Evolutionary conservation across 2,329 filamentous ascomycete genomes (phyloP), one percentile per base, ranked within the genome.

Genomic region (Trichoderma hamatum): DNA sequence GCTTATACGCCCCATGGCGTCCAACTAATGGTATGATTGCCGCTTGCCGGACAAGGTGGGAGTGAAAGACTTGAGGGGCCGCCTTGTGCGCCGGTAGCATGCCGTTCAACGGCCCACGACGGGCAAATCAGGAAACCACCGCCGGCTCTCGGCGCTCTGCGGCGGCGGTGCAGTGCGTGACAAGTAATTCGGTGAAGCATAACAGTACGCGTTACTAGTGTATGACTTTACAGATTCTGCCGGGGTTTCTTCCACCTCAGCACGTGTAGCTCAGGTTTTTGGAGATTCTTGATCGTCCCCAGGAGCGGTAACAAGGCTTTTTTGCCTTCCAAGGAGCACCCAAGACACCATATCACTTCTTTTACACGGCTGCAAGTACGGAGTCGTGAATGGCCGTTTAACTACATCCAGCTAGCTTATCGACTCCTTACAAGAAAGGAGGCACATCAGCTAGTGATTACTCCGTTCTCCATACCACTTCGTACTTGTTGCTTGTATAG

Each of bases 91-190:
- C 28, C 43, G n/a, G 26, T 51, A 43, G 19, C 39, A 51, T 51
- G 59, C 59, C 59, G 39, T 46, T 36, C 13, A 43, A 34, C 19
- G 21, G n/a, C 16, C 36, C 51, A 46, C 51, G 34, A 34, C 51
- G 10, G 52, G 52, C 63, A 46, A 56, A 58, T 49, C 5, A 34
- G 52, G 63, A 58, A 66, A 66, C 26, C n/a, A 46, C 36, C 28
- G 52, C 52, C 63, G 63, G 63, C 63, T 49, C 36, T 66, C 63
- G 63, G 52, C 36, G 63, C 36, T 49, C 19, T 16, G 58, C 51
- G 52, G 36, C 51, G 63, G 49, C 34, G 28, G 26, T 7, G 24
- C 26, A 30, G 34, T 32, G 19, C 19, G 39, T 65, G 19, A 19
- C 30, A 49, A 24, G 32, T 16, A 55, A 30, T 24, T 19, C 9